Percentiles rank a stretch among this genome's conserved stretches.
Conservation (phyloP, 306 rosid species). For the Medicago arabica region DNA sequence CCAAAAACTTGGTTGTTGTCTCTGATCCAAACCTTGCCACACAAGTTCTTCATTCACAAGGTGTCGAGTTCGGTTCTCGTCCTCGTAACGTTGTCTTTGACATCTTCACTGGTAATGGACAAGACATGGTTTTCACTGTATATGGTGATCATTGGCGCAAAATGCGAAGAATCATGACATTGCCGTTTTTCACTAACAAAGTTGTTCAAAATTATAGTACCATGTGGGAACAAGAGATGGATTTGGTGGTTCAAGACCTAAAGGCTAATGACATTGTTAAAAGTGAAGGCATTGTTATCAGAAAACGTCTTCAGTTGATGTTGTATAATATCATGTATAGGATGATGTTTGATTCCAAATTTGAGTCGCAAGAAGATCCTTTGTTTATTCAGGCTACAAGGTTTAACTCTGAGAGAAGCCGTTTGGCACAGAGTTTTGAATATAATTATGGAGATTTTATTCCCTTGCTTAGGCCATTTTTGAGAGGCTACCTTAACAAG, state of each 20-base stretch:
- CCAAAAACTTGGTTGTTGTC: constrained; percentile 71
- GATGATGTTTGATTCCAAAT: constrained; percentile 88
- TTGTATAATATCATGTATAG: constrained; percentile 80
- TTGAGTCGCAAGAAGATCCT: constrained; percentile 81
- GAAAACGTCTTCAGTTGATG: constrained; percentile 75
- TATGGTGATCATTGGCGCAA: constrained; percentile 91
- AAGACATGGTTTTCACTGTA: constrained; percentile 84
- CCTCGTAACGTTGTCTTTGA: constrained; percentile 78
- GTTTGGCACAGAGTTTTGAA: constrained; percentile 87
- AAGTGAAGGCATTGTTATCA: constrained; percentile 63
- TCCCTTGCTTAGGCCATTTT: constrained; percentile 79
- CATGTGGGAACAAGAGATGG: constrained; percentile 91
- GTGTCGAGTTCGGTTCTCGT: constrained; percentile 78
- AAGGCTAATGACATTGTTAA: constrained; percentile 44
- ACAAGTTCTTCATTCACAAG: constrained; percentile 82
- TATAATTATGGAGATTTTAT: constrained; percentile 90
- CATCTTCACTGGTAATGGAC: constrained; percentile 81
- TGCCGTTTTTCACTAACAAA: constrained; percentile 87
- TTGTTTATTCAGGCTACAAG: constrained; percentile 73
- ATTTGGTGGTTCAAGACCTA: constrained; percentile 68
- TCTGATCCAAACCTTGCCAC: constrained; percentile 70
- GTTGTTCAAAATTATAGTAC: constrained; percentile 70
- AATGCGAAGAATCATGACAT: constrained; percentile 84
- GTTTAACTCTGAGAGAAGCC: constrained; percentile 82
- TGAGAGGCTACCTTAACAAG: constrained; percentile 73